phyloP scores from a whole-genome alignment of 164 flowering plant species.

The Vitis amurensis region DNA sequence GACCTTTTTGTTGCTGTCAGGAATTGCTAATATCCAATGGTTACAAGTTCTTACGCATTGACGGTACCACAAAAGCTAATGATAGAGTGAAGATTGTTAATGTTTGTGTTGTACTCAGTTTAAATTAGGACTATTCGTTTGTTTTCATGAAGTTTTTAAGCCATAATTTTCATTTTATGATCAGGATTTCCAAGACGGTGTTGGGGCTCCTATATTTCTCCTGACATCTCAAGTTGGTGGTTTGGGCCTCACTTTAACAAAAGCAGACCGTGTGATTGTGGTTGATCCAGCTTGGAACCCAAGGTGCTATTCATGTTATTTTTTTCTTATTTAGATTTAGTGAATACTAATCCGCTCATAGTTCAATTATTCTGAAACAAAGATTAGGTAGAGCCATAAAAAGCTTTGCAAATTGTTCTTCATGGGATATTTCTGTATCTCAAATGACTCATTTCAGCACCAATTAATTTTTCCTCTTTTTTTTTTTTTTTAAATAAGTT shows the following conservation, averaged over 20 bases:
- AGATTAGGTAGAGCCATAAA: neutral
- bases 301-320: constrained; percentile 44
- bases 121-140: neutral
- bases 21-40: constrained; percentile 59
- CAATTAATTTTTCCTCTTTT: too few relatives aligned
- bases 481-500: neutral
- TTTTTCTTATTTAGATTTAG: neutral
- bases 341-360: neutral
- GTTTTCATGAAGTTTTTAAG: neutral
- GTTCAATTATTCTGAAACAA: neutral
- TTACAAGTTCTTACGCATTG: constrained; percentile 73
- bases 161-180: constrained; percentile 3
- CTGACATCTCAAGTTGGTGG: constrained; percentile 99
- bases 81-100: constrained; percentile 81
- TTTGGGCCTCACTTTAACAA: constrained; percentile 93
- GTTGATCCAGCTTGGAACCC: constrained; percentile 99
- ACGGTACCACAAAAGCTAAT: constrained; percentile 86
- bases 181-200: constrained; percentile 94
- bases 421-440: too few relatives aligned
- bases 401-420: neutral
- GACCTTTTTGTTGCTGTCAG: constrained; percentile 29
- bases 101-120: constrained; percentile 39
- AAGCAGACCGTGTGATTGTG: constrained; percentile 99
- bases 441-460: too few relatives aligned
- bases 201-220: constrained; percentile 83